Evolutionary conservation across 2,329 filamentous ascomycete species (phyloP).

Genomic region (Fusarium anguioides): DNA sequence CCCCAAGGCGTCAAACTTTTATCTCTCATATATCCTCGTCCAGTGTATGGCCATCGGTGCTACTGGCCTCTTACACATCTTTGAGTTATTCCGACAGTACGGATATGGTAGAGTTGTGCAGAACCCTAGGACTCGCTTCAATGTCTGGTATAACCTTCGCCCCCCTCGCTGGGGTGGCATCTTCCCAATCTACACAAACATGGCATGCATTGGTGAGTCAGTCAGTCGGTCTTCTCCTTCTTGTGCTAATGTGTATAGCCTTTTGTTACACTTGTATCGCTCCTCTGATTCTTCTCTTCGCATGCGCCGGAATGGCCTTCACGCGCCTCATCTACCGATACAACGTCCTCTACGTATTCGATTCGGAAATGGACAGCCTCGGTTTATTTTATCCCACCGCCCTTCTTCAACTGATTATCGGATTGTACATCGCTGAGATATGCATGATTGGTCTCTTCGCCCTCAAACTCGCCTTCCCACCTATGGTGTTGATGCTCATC

Average conservation of each 20-base stretch:
- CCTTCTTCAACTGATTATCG: conserved; percentile 84
- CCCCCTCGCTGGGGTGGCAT: conserved; percentile 86
- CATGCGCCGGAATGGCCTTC: conserved; percentile 78
- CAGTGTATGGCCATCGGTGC: conserved; percentile 87
- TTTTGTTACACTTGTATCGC: conserved; percentile 90
- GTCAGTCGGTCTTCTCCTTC: accelerated
- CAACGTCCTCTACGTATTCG: conserved; percentile 88
- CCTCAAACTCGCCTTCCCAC: conserved; percentile 73
- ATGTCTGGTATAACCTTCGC: conserved; percentile 77
- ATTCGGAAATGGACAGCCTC: conserved; percentile 85
- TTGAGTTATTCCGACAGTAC: conserved; percentile 67
- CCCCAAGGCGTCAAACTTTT: conserved; percentile 90
- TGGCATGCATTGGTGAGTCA: conserved; percentile 77
- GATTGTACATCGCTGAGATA: conserved; percentile 83
- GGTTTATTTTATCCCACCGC: conserved; percentile 89
- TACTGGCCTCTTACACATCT: conserved; percentile 75
- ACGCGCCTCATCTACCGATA: conserved; percentile 93
- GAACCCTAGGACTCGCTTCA: conserved; percentile 83
- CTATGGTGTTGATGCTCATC: conserved; percentile 79
- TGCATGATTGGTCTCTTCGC: conserved; percentile 88
- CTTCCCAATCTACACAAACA: conserved; percentile 82
- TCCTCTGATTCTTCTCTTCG: conserved; percentile 85
- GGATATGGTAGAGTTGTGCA: conserved; percentile 79
- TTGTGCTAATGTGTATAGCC: conserved; percentile 57
- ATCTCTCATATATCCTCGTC: conserved; percentile 91